These are phyloP conservation scores for Fagus crenata DNA, from an alignment of 306 rosid species.

Conservation along the genomic window DNA sequence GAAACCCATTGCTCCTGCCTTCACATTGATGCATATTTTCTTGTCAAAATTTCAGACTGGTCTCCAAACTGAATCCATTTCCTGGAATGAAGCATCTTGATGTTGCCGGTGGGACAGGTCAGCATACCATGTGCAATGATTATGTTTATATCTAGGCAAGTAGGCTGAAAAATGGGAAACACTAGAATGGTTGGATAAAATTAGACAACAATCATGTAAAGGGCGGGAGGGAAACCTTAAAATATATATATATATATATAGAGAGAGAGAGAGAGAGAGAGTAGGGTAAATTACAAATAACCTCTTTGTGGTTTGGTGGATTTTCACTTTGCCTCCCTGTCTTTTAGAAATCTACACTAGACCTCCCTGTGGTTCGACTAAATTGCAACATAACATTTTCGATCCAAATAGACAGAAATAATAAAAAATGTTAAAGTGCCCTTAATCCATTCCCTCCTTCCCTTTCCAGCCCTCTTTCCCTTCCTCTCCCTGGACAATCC, in stretches of 20 bases:
- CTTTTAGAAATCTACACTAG: no score
- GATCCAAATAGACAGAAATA: no score
- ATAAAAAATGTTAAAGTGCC: no score
- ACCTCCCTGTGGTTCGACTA: no score
- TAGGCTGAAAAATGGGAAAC: conserved; percentile 18
- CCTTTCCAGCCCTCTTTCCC: no score
- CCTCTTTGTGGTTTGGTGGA: no score
- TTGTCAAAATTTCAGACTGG: conserved; percentile 59
- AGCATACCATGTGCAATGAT: conserved; percentile 14
- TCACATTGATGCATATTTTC: conserved; percentile 16
- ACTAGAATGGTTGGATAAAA: neutral
- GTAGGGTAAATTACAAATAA: no score
- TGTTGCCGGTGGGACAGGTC: conserved; percentile 98
- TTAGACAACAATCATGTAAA: neutral
- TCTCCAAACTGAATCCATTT: conserved; percentile 85
- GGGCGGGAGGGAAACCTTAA: neutral
- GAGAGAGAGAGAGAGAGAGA: neutral
- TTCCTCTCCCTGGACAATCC: no score
- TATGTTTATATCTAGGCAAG: conserved; percentile 14
- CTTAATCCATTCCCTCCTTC: no score
- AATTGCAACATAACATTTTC: no score
- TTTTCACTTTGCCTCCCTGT: no score
- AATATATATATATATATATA: no score
- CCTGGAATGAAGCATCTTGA: conserved; percentile 98
- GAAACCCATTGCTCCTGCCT: conserved; percentile 7